Base-by-base conservation (phyloP, 208 protist species). In the Crithidia sp. region DNA sequence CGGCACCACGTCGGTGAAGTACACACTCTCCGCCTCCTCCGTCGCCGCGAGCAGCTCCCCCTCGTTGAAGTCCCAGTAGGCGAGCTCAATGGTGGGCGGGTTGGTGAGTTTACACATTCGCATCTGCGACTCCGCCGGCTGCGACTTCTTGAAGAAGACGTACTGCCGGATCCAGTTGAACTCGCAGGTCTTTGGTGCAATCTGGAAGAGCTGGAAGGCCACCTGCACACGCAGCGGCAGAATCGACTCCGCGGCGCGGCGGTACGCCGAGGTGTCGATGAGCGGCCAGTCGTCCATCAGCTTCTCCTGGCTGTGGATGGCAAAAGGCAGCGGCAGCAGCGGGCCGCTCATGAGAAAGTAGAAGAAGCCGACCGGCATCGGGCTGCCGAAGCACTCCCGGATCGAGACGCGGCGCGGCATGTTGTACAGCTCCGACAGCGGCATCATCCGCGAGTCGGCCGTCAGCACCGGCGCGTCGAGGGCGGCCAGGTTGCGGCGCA, bases 281-380 rank as follows among this genome's bases (percentile, higher is more conserved):
- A 96, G 82, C 39, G 92, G 92, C 90, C 90, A 95, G 71, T 92
- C 86, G 77, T 96, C 89, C 43, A 85, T 81, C 2, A 96, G 66
- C 36, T 69, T 57, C 54, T 80, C 74, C 58, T 95, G 87, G 40
- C 75, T 85, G 47, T 93, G 65, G n/a, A 82, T 84, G n/a, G 85
- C 70, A 49, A 93, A 87, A 28, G 87, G 84, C 49, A 82, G 75
- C 37, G 92, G 79, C 64, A 90, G 77, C 47, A 93, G 58, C 43
- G 87, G 81, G 14, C 90, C 89, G 47, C 72, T 75, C 67, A 89
- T 84, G 53, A 93, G 64, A 56, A 93, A 79, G 77, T 90, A 95
- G 76, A 88, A 91, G 60, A 92, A 75, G 13, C 88, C 50, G 13
- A 69, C 19, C 13, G 92, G 86, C 65, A 93, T 78, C 49, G 81